A percentile compares a stretch with the other conserved stretches of the same genome.
phyloP scores from a whole-genome alignment of 2,329 filamentous ascomycete species.

The Sporothrix inflata region DNA sequence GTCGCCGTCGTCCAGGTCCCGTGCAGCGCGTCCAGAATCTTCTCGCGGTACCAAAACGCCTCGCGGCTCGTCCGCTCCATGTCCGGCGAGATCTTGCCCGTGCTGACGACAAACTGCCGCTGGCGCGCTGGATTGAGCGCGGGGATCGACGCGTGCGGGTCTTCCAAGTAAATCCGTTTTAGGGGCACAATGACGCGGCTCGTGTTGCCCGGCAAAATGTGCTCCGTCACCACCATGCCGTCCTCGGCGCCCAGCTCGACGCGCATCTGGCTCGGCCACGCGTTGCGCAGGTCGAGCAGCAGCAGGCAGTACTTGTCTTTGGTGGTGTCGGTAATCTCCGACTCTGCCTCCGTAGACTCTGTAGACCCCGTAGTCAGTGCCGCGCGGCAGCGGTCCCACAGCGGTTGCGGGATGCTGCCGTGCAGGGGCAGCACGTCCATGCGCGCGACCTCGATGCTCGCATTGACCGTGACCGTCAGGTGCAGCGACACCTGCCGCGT shows the following conservation, averaged over 20 bases:
- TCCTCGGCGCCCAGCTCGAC: constrained; percentile 57
- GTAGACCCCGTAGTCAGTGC: constrained; percentile 30
- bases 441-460: constrained; percentile 79
- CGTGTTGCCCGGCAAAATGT: constrained; percentile 68
- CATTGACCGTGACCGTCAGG: constrained; percentile 87
- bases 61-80: constrained; percentile 77
- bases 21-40: constrained; percentile 70
- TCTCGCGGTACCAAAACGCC: constrained; percentile 89
- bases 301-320: constrained; percentile 73
- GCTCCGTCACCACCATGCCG: constrained; percentile 55
- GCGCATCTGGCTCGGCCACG: constrained; percentile 80
- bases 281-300: constrained; percentile 82
- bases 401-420: constrained; percentile 62
- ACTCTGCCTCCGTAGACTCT: background rate
- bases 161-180: constrained; percentile 73
- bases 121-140: constrained; percentile 79
- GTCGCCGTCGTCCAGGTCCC: constrained; percentile 68
- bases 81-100: constrained; percentile 76
- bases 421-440: constrained; percentile 79
- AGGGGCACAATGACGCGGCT: constrained; percentile 76
- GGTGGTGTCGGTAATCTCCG: background rate
- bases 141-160: constrained; percentile 77
- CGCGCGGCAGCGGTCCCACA: constrained; percentile 55
- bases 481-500: constrained; percentile 82
- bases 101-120: constrained; percentile 89